Evolutionary conservation across 2,329 filamentous ascomycete species (phyloP).

Genomic region (Lasiodiplodia sp.): DNA sequence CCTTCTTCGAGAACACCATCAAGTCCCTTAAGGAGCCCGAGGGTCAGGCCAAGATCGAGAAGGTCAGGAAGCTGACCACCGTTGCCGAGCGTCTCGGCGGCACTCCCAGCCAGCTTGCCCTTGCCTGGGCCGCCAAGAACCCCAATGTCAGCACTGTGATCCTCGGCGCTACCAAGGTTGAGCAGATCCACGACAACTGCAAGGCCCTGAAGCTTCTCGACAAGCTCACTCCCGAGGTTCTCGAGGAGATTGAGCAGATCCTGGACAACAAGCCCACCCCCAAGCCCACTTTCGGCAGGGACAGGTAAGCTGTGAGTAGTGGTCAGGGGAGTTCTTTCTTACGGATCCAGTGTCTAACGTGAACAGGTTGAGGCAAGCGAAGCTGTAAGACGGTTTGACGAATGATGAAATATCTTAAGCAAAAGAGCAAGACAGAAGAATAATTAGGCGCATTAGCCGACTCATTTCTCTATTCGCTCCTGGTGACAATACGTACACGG

Average conservation of each 20-base stretch:
- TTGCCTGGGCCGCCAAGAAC: constrained; percentile 68
- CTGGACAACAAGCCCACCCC: constrained; percentile 49
- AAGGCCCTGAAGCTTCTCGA: constrained; percentile 53
- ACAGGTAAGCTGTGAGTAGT: constrained; percentile 32
- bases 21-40: constrained; percentile 58
- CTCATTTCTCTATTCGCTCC: neutral
- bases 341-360: neutral
- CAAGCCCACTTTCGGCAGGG: constrained; percentile 31
- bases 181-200: constrained; percentile 59
- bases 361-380: constrained; percentile 7
- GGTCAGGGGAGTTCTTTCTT: neutral
- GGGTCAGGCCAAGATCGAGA: constrained; percentile 62
- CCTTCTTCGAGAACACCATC: constrained; percentile 64
- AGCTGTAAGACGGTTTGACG: constrained; percentile 1
- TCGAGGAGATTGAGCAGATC: constrained; percentile 50
- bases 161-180: constrained; percentile 59
- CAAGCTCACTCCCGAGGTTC: constrained; percentile 49
- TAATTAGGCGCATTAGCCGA: neutral
- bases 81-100: constrained; percentile 59
- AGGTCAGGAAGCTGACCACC: constrained; percentile 63
- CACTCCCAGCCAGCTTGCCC: constrained; percentile 59
- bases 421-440: neutral
- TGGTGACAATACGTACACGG: neutral
- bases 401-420: neutral
- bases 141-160: constrained; percentile 65